phyloP scores from a whole-genome alignment of 2,329 filamentous ascomycete species.

The Leptographium galeiforme region DNA sequence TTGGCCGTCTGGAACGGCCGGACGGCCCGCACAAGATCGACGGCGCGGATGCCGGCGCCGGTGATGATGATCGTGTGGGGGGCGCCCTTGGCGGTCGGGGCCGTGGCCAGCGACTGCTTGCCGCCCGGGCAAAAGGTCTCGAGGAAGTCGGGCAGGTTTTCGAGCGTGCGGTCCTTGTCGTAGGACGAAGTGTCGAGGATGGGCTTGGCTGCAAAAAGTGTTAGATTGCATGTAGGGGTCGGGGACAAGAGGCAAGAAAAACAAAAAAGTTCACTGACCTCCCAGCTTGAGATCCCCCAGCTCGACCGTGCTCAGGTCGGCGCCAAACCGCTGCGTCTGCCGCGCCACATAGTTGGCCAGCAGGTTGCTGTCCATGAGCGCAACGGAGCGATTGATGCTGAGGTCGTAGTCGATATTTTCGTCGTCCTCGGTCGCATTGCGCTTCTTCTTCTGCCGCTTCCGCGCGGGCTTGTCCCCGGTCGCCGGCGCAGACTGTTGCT shows the following conservation, averaged over 20 bases:
- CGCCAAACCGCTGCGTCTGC: slow-evolving; percentile 63
- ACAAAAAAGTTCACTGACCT: slow-evolving; percentile 31
- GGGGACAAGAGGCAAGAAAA: not conserved
- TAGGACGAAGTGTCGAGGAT: slow-evolving; percentile 70
- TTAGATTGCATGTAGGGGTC: not conserved
- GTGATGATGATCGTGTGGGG: slow-evolving; percentile 87
- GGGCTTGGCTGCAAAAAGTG: slow-evolving; percentile 18
- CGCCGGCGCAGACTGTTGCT: not conserved
- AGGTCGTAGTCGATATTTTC: slow-evolving; percentile 51
- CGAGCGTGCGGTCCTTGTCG: slow-evolving; percentile 46
- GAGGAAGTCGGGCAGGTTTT: slow-evolving; percentile 67
- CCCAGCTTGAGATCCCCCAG: slow-evolving; percentile 70
- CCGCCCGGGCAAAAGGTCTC: slow-evolving; percentile 49
- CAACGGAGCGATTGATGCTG: slow-evolving; percentile 67
- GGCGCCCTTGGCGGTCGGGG: slow-evolving; percentile 54
- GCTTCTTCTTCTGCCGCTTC: slow-evolving; percentile 7
- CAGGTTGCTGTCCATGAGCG: slow-evolving; percentile 68
- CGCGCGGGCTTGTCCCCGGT: not conserved
- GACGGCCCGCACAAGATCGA: slow-evolving; percentile 64
- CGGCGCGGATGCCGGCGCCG: slow-evolving; percentile 70
- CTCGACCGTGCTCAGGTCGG: slow-evolving; percentile 71
- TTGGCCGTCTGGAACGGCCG: slow-evolving; percentile 71
- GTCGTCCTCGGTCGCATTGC: slow-evolving; percentile 19
- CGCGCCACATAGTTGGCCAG: slow-evolving; percentile 78
- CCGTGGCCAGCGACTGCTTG: slow-evolving; percentile 19